Evolutionary conservation across 768 basidiomycete species (phyloP), one percentile per base, ranked within the genome.

Genomic region (Russula compacta): DNA sequence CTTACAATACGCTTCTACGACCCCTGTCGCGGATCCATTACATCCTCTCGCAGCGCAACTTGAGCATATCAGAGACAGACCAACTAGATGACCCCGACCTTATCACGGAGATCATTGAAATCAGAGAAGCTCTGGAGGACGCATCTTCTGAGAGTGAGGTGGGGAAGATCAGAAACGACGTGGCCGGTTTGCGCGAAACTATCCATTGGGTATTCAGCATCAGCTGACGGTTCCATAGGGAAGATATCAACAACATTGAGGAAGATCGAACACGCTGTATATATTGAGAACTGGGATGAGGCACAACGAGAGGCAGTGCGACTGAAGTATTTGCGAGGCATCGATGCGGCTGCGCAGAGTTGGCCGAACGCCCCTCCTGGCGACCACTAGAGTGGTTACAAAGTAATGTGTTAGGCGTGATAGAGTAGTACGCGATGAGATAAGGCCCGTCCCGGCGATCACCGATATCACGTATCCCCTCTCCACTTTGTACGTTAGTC

Each of bases 11-110:
- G 17, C 80, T 98, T 43, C 69, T 78, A n/a, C 78, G 82, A 65
- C 93, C 93, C 2, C 72, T 92, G 38, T 75, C 79, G 32, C 83
- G 94, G 44, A 85, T 85, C 33, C 86, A 90, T 71, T 95, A 97
- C 68, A 83, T 97, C 67, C 77, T 95, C 14, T 75, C 79, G 46
- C 77, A 75, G 46, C 81, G 90, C 66, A 82, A 85, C 10, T 54
- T 80, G 35, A 75, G 78, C 5, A 74, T 84, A 49, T 76, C 77
- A 2, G 94, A 95, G 73, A 76, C 74, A 24, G 93, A 95, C 63
- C 81, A 83, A 55, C 71, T 87, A 24, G 81, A 86, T 11, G 89
- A 95, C 67, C 73, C 81, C 48, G 80, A 74, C 48, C 81, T 95
- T 60, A 80, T 98, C 65, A 76, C 78, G 66, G 82, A 89, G 65